Evolutionary conservation across 2,329 filamentous ascomycete species (phyloP).

Genomic region (Ophiostoma tasmaniense): DNA sequence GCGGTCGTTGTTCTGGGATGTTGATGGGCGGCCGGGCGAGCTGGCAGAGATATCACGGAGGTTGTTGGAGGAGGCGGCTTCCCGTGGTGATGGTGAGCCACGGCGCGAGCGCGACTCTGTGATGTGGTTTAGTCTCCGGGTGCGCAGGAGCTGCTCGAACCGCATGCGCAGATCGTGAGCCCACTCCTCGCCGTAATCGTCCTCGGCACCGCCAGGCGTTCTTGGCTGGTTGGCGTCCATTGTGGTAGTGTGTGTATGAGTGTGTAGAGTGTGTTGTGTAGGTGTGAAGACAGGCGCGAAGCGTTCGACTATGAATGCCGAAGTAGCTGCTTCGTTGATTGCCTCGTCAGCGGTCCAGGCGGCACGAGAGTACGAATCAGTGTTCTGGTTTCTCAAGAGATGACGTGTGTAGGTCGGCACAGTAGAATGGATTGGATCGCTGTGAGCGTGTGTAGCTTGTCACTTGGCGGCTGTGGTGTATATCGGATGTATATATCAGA

Average conservation of each 20-base stretch:
- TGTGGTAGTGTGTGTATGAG: conserved; percentile 17
- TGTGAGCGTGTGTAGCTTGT: neutral
- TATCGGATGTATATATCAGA: neutral
- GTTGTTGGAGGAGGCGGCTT: conserved; percentile 43
- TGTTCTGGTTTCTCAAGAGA: neutral
- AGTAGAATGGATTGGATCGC: neutral
- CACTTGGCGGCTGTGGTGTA: neutral
- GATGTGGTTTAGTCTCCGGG: conserved; percentile 78
- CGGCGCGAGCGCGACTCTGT: conserved; percentile 54
- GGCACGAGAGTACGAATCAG: neutral
- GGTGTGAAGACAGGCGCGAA: neutral
- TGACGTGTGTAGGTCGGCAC: neutral
- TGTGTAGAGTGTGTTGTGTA: neutral
- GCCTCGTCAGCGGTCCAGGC: conserved; percentile 1
- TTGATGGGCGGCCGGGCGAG: conserved; percentile 34
- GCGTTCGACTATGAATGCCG: neutral
- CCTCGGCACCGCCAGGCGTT: conserved; percentile 23
- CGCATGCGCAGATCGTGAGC: conserved; percentile 70
- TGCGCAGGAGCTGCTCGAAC: conserved; percentile 80
- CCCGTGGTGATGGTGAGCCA: conserved; percentile 47
- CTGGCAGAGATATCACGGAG: conserved; percentile 35
- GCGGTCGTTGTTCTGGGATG: conserved; percentile 35
- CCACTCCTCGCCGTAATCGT: conserved; percentile 60
- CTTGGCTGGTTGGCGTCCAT: conserved; percentile 27
- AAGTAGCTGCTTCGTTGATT: neutral